These are phyloP conservation scores for Dactylis glomerata DNA, from an alignment of 176 grass and related monocot genomes.

Conservation along the genomic window DNA sequence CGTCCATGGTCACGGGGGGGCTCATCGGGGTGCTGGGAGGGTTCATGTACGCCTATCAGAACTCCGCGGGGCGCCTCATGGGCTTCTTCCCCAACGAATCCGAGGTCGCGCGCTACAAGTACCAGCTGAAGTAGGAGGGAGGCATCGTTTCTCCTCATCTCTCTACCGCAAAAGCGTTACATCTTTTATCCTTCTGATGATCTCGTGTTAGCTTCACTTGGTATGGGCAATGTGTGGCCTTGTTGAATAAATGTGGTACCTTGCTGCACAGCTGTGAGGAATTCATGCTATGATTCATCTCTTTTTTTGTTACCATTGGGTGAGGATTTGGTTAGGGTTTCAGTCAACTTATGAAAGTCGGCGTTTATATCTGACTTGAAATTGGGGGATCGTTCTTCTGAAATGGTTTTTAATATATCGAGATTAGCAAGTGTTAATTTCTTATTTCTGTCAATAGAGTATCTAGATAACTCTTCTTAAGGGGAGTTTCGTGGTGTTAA, in stretches of 20 bases:
- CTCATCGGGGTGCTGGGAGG: constrained; percentile 86
- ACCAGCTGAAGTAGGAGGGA: constrained; percentile 39
- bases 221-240: constrained; percentile 12
- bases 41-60: constrained; percentile 99
- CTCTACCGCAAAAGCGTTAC: constrained; percentile 20
- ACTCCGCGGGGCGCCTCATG: constrained; percentile 92
- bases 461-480: background rate
- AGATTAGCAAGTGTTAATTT: background rate
- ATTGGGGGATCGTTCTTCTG: background rate
- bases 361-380: background rate
- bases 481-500: background rate
- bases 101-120: constrained; percentile 75
- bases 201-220: constrained; percentile 31
- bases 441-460: background rate
- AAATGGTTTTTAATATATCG: background rate
- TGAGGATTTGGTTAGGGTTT: constrained; percentile 4
- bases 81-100: constrained; percentile 94
- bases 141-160: background rate
- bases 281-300: constrained; percentile 36
- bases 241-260: constrained; percentile 41
- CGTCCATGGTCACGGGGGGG: constrained; percentile 95
- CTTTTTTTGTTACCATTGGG: constrained; percentile 10
- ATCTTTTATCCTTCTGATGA: constrained; percentile 27
- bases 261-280: constrained; percentile 28
- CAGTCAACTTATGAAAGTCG: background rate